These are phyloP conservation scores for Spathaspora girioi DNA, from an alignment of 805 yeast genomes.

Conservation along the genomic window DNA sequence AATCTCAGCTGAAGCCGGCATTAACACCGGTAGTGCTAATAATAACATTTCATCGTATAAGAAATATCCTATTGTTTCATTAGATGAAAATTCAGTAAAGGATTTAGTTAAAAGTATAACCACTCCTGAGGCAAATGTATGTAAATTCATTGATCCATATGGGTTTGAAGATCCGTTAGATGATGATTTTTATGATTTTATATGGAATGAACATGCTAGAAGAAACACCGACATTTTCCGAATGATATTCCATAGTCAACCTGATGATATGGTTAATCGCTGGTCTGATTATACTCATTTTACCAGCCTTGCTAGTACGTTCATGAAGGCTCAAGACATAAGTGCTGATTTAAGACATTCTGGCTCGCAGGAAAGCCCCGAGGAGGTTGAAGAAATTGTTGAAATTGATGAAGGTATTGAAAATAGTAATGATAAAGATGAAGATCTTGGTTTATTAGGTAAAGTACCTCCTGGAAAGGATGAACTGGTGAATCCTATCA, in stretches of 20 bases:
- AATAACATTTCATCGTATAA: background rate
- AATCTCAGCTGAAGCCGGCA: background rate
- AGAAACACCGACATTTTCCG: constrained; percentile 80
- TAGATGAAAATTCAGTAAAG: constrained; percentile 41
- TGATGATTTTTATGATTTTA: constrained; percentile 77
- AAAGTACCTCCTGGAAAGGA: constrained; percentile 24
- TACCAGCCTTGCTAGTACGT: constrained; percentile 57
- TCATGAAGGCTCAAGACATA: constrained; percentile 36
- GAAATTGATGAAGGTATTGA: constrained; percentile 8
- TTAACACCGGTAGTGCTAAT: background rate
- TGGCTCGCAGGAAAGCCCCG: background rate
- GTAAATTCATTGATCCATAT: constrained; percentile 77
- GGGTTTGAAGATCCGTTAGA: constrained; percentile 82
- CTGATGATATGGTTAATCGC: constrained; percentile 83
- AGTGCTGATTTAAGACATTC: constrained; percentile 29
- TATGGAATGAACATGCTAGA: constrained; percentile 80
- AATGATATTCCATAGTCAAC: constrained; percentile 88
- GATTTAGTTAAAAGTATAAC: constrained; percentile 36
- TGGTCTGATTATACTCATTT: constrained; percentile 88
- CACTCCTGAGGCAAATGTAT: constrained; percentile 35
- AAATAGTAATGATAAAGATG: constrained; percentile 12
- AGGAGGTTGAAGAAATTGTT: constrained; percentile 1
- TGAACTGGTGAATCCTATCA: constrained; percentile 7
- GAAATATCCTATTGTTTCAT: constrained; percentile 35
- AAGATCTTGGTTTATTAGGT: constrained; percentile 35